These are phyloP conservation scores for Colletotrichum lupini DNA, from an alignment of 2,329 filamentous ascomycete species.

Conservation along the genomic window DNA sequence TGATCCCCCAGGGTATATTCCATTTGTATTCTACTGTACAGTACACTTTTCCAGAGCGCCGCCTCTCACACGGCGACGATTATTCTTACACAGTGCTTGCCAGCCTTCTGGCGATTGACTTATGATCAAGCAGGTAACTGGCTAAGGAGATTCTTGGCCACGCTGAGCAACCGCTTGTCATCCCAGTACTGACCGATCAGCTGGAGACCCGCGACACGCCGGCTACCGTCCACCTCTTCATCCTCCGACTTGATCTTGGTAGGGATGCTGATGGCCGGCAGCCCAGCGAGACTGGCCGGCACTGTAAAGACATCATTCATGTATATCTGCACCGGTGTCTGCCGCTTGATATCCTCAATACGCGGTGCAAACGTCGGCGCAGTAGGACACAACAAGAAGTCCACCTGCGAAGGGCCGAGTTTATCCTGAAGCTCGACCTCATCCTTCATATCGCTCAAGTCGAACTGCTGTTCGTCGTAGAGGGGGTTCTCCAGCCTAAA, in stretches of 20 bases:
- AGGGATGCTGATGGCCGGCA: constrained; percentile 90
- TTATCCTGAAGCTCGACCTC: constrained; percentile 64
- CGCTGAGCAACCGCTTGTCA: constrained; percentile 70
- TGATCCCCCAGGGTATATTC: constrained; percentile 22
- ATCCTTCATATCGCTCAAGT: constrained; percentile 70
- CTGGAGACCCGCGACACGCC: constrained; percentile 70
- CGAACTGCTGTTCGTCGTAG: constrained; percentile 61
- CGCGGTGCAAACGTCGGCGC: constrained; percentile 80
- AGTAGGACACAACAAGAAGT: constrained; percentile 89
- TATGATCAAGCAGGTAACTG: constrained; percentile 37
- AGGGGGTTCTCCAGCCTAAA: constrained; percentile 80
- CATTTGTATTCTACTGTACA: constrained; percentile 4
- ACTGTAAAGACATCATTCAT: constrained; percentile 97
- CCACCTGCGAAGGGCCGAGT: constrained; percentile 73
- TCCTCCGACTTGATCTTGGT: constrained; percentile 71
- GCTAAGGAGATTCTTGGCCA: constrained; percentile 61
- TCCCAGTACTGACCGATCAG: constrained; percentile 86
- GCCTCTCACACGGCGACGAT: background rate
- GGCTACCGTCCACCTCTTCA: constrained; percentile 44
- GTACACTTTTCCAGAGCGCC: background rate
- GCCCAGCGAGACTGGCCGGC: constrained; percentile 89
- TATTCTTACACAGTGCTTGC: background rate
- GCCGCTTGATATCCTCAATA: constrained; percentile 65
- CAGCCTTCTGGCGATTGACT: background rate
- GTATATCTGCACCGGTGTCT: constrained; percentile 78